Percentiles rank a stretch among this genome's conserved stretches.
These are phyloP conservation scores for Psilocybe subaeruginosa DNA, from an alignment of 768 basidiomycete species.

Conservation along the genomic window DNA sequence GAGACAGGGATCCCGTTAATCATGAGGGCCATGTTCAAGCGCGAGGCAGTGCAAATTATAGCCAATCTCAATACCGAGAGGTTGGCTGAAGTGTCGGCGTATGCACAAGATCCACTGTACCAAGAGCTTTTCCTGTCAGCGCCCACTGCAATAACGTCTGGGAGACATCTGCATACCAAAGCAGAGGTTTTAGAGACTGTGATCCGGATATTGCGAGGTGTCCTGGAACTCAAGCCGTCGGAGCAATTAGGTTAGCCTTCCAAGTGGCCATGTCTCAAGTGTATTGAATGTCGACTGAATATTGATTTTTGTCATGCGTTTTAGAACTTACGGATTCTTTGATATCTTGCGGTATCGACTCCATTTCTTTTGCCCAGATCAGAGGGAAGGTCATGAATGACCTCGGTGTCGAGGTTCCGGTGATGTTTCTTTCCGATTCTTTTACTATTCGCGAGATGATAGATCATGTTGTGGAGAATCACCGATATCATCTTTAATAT, in stretches of 20 bases:
- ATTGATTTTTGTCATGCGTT: background rate
- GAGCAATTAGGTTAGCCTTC: constrained; percentile 16
- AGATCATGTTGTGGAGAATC: constrained; percentile 9
- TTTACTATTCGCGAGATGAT: constrained; percentile 22
- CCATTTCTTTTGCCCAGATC: constrained; percentile 24
- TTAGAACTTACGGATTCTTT: constrained; percentile 18
- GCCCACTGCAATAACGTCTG: background rate
- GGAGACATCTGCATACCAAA: background rate
- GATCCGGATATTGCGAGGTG: constrained; percentile 8
- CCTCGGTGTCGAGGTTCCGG: constrained; percentile 21
- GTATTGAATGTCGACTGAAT: no score
- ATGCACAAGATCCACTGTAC: constrained; percentile 14
- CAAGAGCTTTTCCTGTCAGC: constrained; percentile 4
- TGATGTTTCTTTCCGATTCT: constrained; percentile 22
- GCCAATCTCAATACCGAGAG: constrained; percentile 15
- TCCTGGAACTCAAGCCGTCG: constrained; percentile 17
- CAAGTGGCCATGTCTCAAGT: no score
- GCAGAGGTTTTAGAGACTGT: constrained; percentile 7
- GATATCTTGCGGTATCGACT: constrained; percentile 21
- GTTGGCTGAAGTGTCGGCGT: constrained; percentile 6
- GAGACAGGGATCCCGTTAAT: constrained; percentile 26
- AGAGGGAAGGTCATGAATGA: constrained; percentile 19
- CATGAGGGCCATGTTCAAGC: constrained; percentile 15
- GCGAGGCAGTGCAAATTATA: constrained; percentile 23
- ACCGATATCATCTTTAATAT: background rate